These are phyloP conservation scores for Asclepias syriaca DNA, from an alignment of 257 asterid genomes.

Conservation along the genomic window DNA sequence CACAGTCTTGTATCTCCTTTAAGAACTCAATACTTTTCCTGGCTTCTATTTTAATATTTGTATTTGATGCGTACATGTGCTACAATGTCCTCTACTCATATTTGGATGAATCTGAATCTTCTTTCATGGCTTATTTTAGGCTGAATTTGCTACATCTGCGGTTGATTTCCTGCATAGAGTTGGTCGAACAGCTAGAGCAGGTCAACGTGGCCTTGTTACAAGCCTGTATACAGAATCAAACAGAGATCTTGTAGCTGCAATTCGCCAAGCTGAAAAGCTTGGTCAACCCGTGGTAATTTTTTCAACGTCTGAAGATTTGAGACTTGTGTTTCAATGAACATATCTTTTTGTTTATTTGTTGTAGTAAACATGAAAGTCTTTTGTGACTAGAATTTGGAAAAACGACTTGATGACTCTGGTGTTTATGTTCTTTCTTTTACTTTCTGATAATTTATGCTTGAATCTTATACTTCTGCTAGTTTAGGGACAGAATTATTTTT, in stretches of 20 bases:
- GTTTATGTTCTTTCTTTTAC: neutral
- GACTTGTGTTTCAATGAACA: neutral
- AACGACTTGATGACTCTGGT: neutral
- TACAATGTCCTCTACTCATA: neutral
- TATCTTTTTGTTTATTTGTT: neutral
- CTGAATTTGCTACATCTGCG: constrained; percentile 89
- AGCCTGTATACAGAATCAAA: constrained; percentile 62
- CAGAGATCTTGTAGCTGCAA: constrained; percentile 80
- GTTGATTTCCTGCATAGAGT: constrained; percentile 97
- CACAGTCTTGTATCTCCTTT: neutral
- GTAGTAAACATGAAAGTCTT: neutral
- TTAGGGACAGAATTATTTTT: neutral
- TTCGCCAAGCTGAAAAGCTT: constrained; percentile 69
- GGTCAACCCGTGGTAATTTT: constrained; percentile 74
- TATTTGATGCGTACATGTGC: neutral
- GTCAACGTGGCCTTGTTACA: constrained; percentile 83
- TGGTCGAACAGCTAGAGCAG: constrained; percentile 97
- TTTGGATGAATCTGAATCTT: constrained; percentile 3
- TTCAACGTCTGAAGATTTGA: neutral
- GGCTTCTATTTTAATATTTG: neutral
- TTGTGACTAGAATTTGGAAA: neutral
- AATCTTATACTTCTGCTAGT: neutral
- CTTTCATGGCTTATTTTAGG: constrained; percentile 34
- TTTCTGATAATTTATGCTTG: neutral
- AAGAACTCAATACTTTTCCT: neutral